Evolutionary conservation across 2,329 filamentous ascomycete genomes (phyloP).

Genomic region (Pezicula radicicola): DNA sequence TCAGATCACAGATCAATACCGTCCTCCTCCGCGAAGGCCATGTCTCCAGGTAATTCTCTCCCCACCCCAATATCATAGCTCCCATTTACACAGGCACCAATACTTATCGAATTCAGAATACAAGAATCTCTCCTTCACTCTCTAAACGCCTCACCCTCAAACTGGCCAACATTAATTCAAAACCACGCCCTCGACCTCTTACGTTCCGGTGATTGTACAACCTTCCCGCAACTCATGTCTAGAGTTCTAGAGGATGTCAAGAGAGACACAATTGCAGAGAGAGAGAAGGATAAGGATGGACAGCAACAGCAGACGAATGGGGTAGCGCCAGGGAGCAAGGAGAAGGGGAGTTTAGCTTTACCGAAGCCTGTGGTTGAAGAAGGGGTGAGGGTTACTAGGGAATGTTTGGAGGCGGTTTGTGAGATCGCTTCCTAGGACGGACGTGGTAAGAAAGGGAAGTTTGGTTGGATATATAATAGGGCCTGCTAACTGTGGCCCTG

Average conservation of each 20-base stretch:
- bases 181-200: constrained; percentile 57
- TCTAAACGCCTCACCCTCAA: constrained; percentile 54
- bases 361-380: constrained; percentile 60
- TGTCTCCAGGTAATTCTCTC: constrained; percentile 48
- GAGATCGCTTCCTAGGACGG: constrained; percentile 20
- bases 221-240: constrained; percentile 58
- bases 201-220: constrained; percentile 55
- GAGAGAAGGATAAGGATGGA: constrained; percentile 2
- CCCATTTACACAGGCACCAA: background rate
- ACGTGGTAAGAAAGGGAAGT: background rate
- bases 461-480: background rate
- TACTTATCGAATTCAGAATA: constrained; percentile 37
- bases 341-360: constrained; percentile 44
- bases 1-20: constrained; percentile 61
- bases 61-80: background rate
- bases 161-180: constrained; percentile 62
- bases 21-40: constrained; percentile 56
- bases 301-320: constrained; percentile 7
- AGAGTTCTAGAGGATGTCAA: constrained; percentile 59
- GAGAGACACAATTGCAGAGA: constrained; percentile 14
- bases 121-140: constrained; percentile 62
- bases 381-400: constrained; percentile 55
- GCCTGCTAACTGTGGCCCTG: background rate
- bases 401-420: constrained; percentile 48
- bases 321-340: background rate